A percentile compares a stretch with the other conserved stretches of the same genome.
phyloP scores from a whole-genome alignment of 257 asterid species.

The Solanum pimpinellifolium region DNA sequence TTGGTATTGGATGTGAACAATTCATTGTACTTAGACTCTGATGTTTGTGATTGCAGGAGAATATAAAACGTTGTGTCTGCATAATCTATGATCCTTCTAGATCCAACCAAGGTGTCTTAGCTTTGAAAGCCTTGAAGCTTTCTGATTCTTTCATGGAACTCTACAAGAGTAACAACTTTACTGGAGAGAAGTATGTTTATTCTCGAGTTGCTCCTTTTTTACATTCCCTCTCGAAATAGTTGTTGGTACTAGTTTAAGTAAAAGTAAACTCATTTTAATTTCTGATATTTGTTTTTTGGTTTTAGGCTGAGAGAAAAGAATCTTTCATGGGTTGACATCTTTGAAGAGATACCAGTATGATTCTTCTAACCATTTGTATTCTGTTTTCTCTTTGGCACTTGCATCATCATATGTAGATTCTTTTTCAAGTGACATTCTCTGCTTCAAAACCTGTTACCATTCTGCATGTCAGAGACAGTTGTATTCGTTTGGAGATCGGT shows the following conservation, averaged over 20 bases:
- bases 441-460: background rate
- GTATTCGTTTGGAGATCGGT: background rate
- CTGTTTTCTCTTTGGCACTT: background rate
- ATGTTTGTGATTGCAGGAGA: conserved; percentile 52
- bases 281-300: background rate
- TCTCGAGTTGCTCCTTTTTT: background rate
- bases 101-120: conserved; percentile 93
- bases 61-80: conserved; percentile 88
- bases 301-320: conserved; percentile 90
- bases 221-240: background rate
- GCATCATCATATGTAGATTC: background rate
- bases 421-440: background rate
- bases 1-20: background rate
- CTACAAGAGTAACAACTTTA: conserved; percentile 67
- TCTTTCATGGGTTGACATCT: conserved; percentile 95
- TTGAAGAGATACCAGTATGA: conserved; percentile 96
- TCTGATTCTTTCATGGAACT: conserved; percentile 99
- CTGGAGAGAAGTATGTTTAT: conserved; percentile 80
- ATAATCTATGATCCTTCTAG: conserved; percentile 95
- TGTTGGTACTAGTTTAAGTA: background rate
- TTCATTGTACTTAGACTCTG: background rate
- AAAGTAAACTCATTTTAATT: background rate
- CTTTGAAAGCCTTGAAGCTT: conserved; percentile 92
- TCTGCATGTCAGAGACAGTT: background rate
- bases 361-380: conserved; percentile 7